Evolutionary conservation across 257 asterid species (phyloP), one percentile per base, ranked within the genome.

Genomic region (Anisodus tanguticus): DNA sequence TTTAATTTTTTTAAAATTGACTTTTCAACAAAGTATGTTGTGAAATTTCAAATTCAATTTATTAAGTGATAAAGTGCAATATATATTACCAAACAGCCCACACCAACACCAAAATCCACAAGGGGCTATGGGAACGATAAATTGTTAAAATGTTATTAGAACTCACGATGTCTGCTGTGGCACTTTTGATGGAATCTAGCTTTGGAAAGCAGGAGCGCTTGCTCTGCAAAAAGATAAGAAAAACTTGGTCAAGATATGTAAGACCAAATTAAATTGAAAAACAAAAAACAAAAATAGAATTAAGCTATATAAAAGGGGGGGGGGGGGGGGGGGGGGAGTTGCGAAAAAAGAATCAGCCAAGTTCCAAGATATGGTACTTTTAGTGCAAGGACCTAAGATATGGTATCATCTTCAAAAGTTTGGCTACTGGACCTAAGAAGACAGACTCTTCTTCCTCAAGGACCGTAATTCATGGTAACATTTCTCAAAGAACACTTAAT

Each of bases 121-220:
- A 74, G 64, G 63, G 41, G 53, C 43, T 77, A 77, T 31, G 9
- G 70, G 79, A 67, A 68, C 8, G 70, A 54, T 67, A 68, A 54
- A 68, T 22, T 22, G 71, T 74, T 43, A 76, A 53, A 53, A 41
- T 0, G 4, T 3, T 35, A 74, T n/a, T 22, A 72, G 63, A 62
- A 89, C 99, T 92, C 92, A 96, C 99, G 79, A 96, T 90, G 86
- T 96, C 99, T 71, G 95, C 97, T 12, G 99, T 92, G 57, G 98
- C 99, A 88, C 92, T 91, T 88, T 93, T 93, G 88, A 96, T 93
- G 57, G 97, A 97, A 82, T 93, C 98, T 81, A 94, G 83, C 83
- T 96, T 96, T 3, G 98, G 99, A 86, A 90, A 94, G 91, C 99
- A 93, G 8, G 98, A 22, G 59, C 99, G 92, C 89, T 93, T 92